Base-by-base conservation (phyloP, 495 filamentous ascomycete species). In the Hypoxylon rickii region DNA sequence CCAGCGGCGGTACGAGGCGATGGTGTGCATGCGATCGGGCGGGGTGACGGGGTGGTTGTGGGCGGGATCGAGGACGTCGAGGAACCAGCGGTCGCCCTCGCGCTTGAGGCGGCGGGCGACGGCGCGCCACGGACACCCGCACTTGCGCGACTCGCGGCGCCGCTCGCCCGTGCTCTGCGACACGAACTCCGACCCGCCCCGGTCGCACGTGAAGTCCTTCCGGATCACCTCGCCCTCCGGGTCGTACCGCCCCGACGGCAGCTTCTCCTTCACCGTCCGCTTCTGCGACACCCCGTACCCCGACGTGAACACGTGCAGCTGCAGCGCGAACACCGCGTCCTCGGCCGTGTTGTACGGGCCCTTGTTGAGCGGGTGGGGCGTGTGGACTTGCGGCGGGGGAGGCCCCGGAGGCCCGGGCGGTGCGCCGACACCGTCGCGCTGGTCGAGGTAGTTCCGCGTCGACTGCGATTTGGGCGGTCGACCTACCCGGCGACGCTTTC, bases 291-390 rank as follows among this genome's bases (percentile, higher is more conserved):
- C 65, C 4, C 65, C 65, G 44, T 65, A 68, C 20, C 65, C 65
- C 18, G 65, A 65, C 4, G 55, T 63, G 26, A 68, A 68, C 2
- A 68, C 65, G 52, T 65, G 58, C 7, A 63, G 49, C 36, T 68
- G 65, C 6, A 68, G 44, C 15, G 55, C 49, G 58, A 65, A 68
- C 29, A 58, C 57, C 7, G 65, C 65, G 24, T 68, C 65, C 2
- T 65, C 58, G 20, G 64, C 17, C 0, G 65, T 61, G 15, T 36
- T 32, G 55, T 68, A 68, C 1, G 78, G 89, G 8, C 94, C 79
- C 13, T 89, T 76, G 51, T 83, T 84, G 72, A 96, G 87, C 2
- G 86, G 91, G 32, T 87, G 76, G 52, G 91, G 76, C 3, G 83
- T 88, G 50, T 85, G 61, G 15, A 32, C 52, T 12, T 76, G 64